Evolutionary conservation across 768 basidiomycete genomes (phyloP), one percentile per base, ranked within the genome.

Genomic region (Termitomyces sp.): DNA sequence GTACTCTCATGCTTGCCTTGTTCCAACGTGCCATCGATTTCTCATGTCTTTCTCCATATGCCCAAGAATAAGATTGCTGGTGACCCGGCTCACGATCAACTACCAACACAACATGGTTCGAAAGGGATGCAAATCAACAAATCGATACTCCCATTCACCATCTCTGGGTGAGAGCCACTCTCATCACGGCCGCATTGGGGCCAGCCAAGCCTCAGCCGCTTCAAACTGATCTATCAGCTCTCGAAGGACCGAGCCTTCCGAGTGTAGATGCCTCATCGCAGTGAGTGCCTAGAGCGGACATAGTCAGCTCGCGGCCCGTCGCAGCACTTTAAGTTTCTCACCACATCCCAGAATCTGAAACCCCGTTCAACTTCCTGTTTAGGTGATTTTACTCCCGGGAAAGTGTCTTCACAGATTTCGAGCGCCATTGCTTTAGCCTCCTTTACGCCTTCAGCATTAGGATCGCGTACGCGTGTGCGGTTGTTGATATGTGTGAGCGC

Each of bases 321-420:
- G 38, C 44, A 47, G 52, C 57, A 52, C 65, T 59, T 26, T 52
- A 56, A 50, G 58, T 52, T 57, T 84, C 94, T 76, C 70, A 97
- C 95, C 74, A 95, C 82, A 71, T 98, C 94, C 96, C 96, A 99
- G 80, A 98, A 99, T 68, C 96, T 81, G 80, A 99, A 98, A 6
- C 96, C 96, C 52, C 96, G 78, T 74, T 97, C 94, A 59, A 99
- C 90, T 79, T 98, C 96, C 61, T 77, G 77, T 74, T 88, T 86
- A 4, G 95, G 93, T 58, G 68, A 72, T 79, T 95, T 96, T 65
- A 99, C 92, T 23, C 92, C 94, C 20, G 88, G 83, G 81, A 98
- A 98, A 57, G 91, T 94, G 69, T 95, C 90, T 67, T 98, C 95
- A 70, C 95, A 91, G 65, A 96, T 87, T 63, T 89, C 91, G 46